A percentile compares a stretch with the other conserved stretches of the same genome.
phyloP scores from a whole-genome alignment of 2,329 filamentous ascomycete species.

The Scytalidium sp. region DNA sequence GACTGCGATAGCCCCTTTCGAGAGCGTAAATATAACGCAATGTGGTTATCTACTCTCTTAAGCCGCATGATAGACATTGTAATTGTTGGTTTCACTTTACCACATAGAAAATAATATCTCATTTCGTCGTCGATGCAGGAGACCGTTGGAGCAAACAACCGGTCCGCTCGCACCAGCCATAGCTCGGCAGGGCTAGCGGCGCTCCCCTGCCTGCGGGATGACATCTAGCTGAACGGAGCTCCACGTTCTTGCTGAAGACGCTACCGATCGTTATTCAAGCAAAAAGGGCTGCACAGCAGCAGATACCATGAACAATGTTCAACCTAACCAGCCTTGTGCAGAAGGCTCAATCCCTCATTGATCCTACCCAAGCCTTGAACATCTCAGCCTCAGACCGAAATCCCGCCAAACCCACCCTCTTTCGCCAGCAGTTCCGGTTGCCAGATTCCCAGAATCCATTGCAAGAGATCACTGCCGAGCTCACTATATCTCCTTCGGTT shows the following conservation, averaged over 20 bases:
- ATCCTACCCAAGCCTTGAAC: conserved; percentile 75
- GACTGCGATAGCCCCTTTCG: too few species aligned
- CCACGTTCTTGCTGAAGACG: neutral
- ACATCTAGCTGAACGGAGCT: conserved; percentile 5
- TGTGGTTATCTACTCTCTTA: too few species aligned
- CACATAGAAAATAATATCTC: too few species aligned
- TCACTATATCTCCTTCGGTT: conserved; percentile 72
- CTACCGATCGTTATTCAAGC: neutral
- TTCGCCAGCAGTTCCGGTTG: conserved; percentile 94
- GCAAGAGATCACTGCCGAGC: conserved; percentile 94
- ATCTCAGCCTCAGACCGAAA: conserved; percentile 72
- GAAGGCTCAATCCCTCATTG: conserved; percentile 93
- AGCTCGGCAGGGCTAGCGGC: conserved; percentile 11
- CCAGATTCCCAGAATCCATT: conserved; percentile 89
- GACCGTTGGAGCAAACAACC: conserved; percentile 8
- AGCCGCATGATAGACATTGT: too few species aligned
- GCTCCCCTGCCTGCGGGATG: conserved; percentile 7
- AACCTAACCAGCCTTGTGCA: conserved; percentile 80
- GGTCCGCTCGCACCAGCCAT: conserved; percentile 13
- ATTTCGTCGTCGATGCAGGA: too few species aligned
- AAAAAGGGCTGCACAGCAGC: neutral
- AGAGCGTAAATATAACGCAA: too few species aligned
- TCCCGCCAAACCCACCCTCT: conserved; percentile 87
- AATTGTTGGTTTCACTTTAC: too few species aligned
- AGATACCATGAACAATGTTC: conserved; percentile 47